Evolutionary conservation across 1,284 basidiomycete species (phyloP).

Genomic region (Heterobasidion parviporum): DNA sequence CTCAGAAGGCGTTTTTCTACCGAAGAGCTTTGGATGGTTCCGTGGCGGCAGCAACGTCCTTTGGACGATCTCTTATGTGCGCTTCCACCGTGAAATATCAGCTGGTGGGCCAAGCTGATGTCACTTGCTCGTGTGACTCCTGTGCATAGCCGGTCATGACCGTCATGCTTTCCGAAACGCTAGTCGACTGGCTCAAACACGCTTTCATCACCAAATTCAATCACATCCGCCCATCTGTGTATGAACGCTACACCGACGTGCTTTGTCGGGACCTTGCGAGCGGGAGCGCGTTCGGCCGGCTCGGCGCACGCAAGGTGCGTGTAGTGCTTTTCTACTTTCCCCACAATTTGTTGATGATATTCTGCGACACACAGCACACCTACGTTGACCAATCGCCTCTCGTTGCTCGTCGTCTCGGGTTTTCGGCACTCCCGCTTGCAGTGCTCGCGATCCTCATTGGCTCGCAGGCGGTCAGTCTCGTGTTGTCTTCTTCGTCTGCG

Average conservation of each 20-base stretch:
- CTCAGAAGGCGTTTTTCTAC: constrained; percentile 61
- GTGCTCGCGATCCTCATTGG: constrained; percentile 87
- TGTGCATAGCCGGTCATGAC: constrained; percentile 74
- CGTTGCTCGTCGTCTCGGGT: constrained; percentile 89
- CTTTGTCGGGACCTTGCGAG: constrained; percentile 90
- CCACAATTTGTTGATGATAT: not conserved
- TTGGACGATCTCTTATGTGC: constrained; percentile 86
- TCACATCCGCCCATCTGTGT: constrained; percentile 91
- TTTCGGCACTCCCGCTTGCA: constrained; percentile 88
- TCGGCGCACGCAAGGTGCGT: constrained; percentile 59
- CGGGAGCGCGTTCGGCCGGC: constrained; percentile 63
- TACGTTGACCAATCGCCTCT: constrained; percentile 96
- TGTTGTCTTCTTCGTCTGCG: constrained; percentile 41
- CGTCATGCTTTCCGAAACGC: constrained; percentile 87
- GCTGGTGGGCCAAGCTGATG: not conserved
- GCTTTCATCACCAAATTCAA: constrained; percentile 99
- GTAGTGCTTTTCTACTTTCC: not conserved
- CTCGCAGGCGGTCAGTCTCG: constrained; percentile 68
- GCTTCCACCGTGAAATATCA: constrained; percentile 18
- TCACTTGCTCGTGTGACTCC: not conserved
- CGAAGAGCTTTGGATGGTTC: constrained; percentile 82
- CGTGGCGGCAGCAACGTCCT: constrained; percentile 63
- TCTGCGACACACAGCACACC: constrained; percentile 47
- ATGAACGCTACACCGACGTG: constrained; percentile 94
- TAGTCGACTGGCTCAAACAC: constrained; percentile 99